Evolutionary conservation across 2,329 filamentous ascomycete genomes (phyloP), one percentile per base, ranked within the genome.

Genomic region (Sphaerostilbella broomeana): DNA sequence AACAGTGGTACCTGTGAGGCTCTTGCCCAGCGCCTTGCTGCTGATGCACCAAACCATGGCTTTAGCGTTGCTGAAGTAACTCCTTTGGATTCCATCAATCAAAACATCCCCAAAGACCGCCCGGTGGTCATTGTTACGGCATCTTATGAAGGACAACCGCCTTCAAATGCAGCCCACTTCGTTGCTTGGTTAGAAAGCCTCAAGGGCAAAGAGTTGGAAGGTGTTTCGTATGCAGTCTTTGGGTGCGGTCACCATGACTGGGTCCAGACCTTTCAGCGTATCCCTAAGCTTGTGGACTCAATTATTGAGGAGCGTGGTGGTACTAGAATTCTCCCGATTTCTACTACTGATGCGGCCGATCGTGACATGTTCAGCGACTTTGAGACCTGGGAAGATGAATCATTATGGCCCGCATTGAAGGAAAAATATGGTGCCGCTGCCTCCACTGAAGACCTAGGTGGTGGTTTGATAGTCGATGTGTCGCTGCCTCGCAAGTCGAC

Each of bases 1-100:
- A 86, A 86, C 53, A 79, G 77, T 2, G 84, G 84, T 0, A 88
- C 84, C 2, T 88, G 84, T 55, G 80, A 87, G 57, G 69, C 77
- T 1, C 68, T 87, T 31, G 78, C 83, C 1, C 72, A 81, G 46
- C 67, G 73, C 19, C 56, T 87, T 9, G 79, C 78, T 1, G 65
- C 69, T 7, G 72, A 78, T 51, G 81, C 81, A 1, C 51, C 64
- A 2, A 56, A 58, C 3, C 75, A 77, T 48, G 83, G 83, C 0
- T 86, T 79, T 57, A 59, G 56, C 4, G 73, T 75, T 5, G 55
- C 61, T 2, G 65, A 64, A 3, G 61, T 81, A 2, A 68, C 72
- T 16, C 67, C 70, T 1, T 59, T 88, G 26, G 80, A 88, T 51
- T 65, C 70, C 0, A 81, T 77, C 0, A 75, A 73, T 13, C 70